Conservation (phyloP, 2,329 filamentous ascomycete species). For the Colletotrichum eremochloae region DNA sequence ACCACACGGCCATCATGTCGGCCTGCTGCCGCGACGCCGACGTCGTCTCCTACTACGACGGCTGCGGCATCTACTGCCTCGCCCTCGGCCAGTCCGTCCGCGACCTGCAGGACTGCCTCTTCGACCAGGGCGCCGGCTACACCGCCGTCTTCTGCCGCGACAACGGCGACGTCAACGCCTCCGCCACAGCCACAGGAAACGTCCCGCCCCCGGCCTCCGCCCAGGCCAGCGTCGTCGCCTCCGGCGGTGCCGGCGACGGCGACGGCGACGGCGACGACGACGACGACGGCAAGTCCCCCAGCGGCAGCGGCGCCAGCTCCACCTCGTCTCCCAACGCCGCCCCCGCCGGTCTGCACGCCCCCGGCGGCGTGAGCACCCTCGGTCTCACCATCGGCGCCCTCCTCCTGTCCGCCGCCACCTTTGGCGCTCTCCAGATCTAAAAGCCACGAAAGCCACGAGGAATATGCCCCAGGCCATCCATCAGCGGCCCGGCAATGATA, state of each 20-base stretch:
- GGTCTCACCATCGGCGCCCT: constrained; percentile 54
- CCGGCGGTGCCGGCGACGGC: constrained; percentile 35
- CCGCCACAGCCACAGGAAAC: constrained; percentile 53
- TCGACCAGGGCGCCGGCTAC: constrained; percentile 52
- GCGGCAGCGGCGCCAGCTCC: constrained; percentile 17
- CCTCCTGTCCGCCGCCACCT: constrained; percentile 51
- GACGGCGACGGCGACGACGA: constrained; percentile 26
- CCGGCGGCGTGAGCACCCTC: constrained; percentile 47
- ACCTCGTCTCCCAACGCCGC: constrained; percentile 17
- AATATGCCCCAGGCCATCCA: background rate
- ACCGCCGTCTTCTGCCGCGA: constrained; percentile 60
- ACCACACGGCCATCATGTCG: constrained; percentile 58
- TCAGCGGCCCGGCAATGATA: background rate
- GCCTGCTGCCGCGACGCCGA: constrained; percentile 60
- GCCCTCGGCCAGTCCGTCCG: constrained; percentile 49
- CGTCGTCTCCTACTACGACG: constrained; percentile 59
- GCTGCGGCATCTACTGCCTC: constrained; percentile 65
- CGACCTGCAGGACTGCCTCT: constrained; percentile 54
- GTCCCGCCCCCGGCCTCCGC: constrained; percentile 49
- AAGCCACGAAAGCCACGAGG: background rate
- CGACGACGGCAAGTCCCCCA: constrained; percentile 29
- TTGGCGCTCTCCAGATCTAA: constrained; percentile 42
- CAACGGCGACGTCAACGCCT: constrained; percentile 50
- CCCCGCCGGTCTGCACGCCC: background rate
- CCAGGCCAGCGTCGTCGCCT: constrained; percentile 49